phyloP scores from a whole-genome alignment of 2,329 filamentous ascomycete species.

The Xylaria polymorpha region DNA sequence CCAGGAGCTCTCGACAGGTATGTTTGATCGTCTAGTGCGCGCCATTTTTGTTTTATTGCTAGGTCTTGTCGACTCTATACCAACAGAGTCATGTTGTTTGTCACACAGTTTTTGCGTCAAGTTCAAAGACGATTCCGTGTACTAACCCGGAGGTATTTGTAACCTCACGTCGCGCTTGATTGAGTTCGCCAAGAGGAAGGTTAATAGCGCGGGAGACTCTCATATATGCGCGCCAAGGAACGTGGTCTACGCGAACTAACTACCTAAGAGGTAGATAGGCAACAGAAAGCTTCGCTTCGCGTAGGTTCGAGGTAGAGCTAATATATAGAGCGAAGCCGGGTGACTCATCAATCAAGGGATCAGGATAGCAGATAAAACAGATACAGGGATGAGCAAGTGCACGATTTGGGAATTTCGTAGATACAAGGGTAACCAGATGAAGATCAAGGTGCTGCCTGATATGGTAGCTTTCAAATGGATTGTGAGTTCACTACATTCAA shows the following conservation, averaged over 20 bases:
- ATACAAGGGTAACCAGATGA: neutral
- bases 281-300: conserved; percentile 6
- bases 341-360: conserved; percentile 9
- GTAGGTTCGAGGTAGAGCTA: neutral
- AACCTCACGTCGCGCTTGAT: neutral
- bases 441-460: neutral
- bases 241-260: conserved; percentile 14
- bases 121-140: neutral
- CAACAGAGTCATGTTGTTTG: neutral
- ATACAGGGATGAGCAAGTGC: conserved; percentile 3
- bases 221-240: conserved; percentile 35
- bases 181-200: neutral
- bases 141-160: neutral
- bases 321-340: neutral
- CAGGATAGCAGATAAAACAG: neutral
- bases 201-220: neutral
- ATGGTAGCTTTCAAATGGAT: neutral
- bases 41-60: conserved; percentile 38
- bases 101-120: neutral
- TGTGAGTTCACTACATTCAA: neutral
- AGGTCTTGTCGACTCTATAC: neutral
- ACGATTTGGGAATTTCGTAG: neutral
- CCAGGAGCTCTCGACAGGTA: conserved; percentile 67
- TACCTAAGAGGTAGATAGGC: neutral
- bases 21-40: conserved; percentile 40